Evolutionary conservation across 768 basidiomycete genomes (phyloP), one percentile per base, ranked within the genome.

Genomic region (Candolleomyces eurysporus): DNA sequence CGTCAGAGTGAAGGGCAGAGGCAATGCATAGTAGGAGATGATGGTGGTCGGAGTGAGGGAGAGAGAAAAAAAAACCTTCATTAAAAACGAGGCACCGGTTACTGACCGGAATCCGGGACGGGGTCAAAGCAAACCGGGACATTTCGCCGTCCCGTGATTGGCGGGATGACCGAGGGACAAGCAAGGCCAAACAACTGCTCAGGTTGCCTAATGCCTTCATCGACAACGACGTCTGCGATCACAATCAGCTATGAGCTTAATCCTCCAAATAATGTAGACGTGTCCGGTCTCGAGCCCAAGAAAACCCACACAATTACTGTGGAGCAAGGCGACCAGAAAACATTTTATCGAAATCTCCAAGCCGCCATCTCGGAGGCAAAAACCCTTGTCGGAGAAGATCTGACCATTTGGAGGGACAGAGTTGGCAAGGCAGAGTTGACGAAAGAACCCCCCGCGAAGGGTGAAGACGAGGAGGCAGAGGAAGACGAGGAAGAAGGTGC

Each of bases 361-460:
- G 71, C 65, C 6, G 76, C 84, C 19, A 76, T 92, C 54, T 74
- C 73, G 39, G 73, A 76, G 40, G 87, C 88, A 31, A 84, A 78
- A 63, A 76, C 75, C 48, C 75, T 78, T 31, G 65, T 90, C 4
- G 91, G 91, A 10, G 79, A 84, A 48, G 87, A 91, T 64, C 70
- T 92, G 71, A 92, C 91, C 0, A 79, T 71, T 5, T 92, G 90
- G 91, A 81, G 87, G 66, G 90, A 92, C 72, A 80, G 81, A 6
- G 85, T 91, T 5, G 88, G 90, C 13, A 88, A 81, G 52, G 68
- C 73, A 7, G 91, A 92, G 70, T 69, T 82, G 66, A 78, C 68
- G 16, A 91, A 89, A 67, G 90, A 91, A 65, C 72, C 72, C 14
- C 78, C 71, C 63, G 14, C 72, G 0, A 80, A 77, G 9, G 81